Evolutionary conservation across 495 filamentous ascomycete species (phyloP).

Genomic region (Penicillium pancosmium): DNA sequence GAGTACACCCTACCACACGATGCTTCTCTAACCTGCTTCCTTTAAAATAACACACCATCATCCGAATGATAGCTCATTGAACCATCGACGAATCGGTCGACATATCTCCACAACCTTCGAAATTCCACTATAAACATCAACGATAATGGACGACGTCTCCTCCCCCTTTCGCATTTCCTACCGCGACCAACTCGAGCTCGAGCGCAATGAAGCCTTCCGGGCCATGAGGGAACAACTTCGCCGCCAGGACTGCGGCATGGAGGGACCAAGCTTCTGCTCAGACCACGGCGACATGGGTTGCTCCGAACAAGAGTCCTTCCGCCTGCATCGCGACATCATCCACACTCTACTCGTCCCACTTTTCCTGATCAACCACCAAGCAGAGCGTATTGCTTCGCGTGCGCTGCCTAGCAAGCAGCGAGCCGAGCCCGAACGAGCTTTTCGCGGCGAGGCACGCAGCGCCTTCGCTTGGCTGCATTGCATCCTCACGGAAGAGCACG

Average conservation of each 20-base stretch:
- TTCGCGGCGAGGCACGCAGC: constrained; percentile 58
- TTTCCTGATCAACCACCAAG: constrained; percentile 58
- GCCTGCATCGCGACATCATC: constrained; percentile 63
- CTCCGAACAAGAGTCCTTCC: constrained; percentile 48
- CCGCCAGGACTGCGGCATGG: constrained; percentile 44
- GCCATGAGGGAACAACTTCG: constrained; percentile 46
- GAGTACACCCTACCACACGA: too few relatives aligned
- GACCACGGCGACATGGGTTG: constrained; percentile 45
- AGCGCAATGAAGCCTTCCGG: constrained; percentile 47
- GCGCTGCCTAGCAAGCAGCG: constrained; percentile 48
- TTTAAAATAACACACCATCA: not conserved
- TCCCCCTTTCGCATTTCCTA: constrained; percentile 53
- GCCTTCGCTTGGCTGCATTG: constrained; percentile 65
- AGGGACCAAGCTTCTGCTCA: constrained; percentile 53
- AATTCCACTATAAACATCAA: constrained; percentile 2
- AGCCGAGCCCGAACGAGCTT: constrained; percentile 61
- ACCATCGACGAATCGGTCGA: not conserved
- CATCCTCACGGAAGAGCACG: constrained; percentile 58
- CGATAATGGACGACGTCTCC: constrained; percentile 30
- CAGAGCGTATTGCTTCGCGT: constrained; percentile 50
- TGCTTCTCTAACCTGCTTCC: not conserved
- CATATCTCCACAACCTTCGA: not conserved
- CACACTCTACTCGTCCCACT: constrained; percentile 61
- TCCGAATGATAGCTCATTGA: not conserved
- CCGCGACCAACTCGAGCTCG: constrained; percentile 40